Percentiles rank a stretch among this genome's conserved stretches.
These are phyloP conservation scores for Pythium monospermum DNA, from an alignment of 352 stramenopile species.

Conservation along the genomic window DNA sequence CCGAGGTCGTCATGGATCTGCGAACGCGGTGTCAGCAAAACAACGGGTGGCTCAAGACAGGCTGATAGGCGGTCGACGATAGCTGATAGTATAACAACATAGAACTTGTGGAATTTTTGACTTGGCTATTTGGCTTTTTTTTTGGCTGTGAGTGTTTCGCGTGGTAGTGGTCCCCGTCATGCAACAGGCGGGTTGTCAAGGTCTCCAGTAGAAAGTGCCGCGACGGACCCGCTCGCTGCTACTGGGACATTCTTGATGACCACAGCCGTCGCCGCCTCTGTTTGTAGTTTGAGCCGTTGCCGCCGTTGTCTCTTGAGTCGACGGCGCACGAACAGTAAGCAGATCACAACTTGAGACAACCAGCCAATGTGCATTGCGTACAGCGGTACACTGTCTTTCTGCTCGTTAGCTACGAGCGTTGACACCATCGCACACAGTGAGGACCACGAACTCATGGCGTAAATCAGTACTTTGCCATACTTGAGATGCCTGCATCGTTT, in stretches of 20 bases:
- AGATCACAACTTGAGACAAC: not conserved
- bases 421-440: constrained; percentile 28
- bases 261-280: not conserved
- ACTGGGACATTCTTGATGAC: too few species aligned
- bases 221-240: too few species aligned
- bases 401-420: constrained; percentile 15
- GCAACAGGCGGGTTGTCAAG: too few species aligned
- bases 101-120: too few species aligned
- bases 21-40: constrained; percentile 42
- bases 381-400: constrained; percentile 17
- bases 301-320: not conserved
- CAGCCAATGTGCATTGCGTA: constrained; percentile 25
- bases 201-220: too few species aligned
- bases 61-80: constrained; percentile 5
- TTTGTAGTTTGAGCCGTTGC: too few species aligned
- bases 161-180: too few species aligned
- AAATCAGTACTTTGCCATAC: constrained; percentile 36
- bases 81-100: too few species aligned
- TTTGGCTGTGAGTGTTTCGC: too few species aligned
- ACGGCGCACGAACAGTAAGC: not conserved
- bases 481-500: constrained; percentile 36
- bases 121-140: too few species aligned
- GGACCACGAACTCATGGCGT: constrained; percentile 32
- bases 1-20: constrained; percentile 54
- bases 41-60: constrained; percentile 60